phyloP scores from a whole-genome alignment of 495 filamentous ascomycete species.

The Baudoinia panamericana region DNA sequence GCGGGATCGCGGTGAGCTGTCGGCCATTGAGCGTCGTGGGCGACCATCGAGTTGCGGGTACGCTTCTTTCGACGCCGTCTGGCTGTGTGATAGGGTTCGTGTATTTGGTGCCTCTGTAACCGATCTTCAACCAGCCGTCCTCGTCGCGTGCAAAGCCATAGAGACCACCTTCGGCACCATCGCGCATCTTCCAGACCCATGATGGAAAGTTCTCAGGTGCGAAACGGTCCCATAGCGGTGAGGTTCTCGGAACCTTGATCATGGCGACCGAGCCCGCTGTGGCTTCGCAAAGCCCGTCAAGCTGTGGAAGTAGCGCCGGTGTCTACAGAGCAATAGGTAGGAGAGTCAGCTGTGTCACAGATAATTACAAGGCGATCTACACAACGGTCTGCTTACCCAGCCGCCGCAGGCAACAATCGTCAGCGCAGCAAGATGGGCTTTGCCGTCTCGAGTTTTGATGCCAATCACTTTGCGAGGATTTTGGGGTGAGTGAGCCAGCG shows the following conservation, averaged over 20 bases:
- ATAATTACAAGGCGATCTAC: too few relatives aligned
- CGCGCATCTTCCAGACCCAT: conserved; percentile 11
- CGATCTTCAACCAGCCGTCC: conserved; percentile 7
- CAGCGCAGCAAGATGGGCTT: conserved; percentile 28
- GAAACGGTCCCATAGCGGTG: conserved; percentile 3
- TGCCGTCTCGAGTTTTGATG: conserved; percentile 30
- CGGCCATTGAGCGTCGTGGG: too few relatives aligned
- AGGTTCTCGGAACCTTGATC: conserved; percentile 1
- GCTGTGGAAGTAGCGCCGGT: conserved; percentile 25
- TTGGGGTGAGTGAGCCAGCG: background rate
- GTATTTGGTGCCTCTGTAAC: conserved; percentile 6
- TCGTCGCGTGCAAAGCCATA: conserved; percentile 8
- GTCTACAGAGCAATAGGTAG: too few relatives aligned
- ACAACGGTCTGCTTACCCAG: too few relatives aligned
- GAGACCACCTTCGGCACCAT: background rate
- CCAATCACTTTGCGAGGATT: conserved; percentile 26
- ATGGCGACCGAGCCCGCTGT: conserved; percentile 6
- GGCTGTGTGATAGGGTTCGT: background rate
- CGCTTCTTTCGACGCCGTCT: too few relatives aligned
- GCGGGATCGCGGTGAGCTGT: conserved; percentile 2
- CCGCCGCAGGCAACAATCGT: conserved; percentile 37
- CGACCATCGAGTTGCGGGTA: conserved; percentile 4
- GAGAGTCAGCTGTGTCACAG: too few relatives aligned
- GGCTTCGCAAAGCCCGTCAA: conserved; percentile 5
- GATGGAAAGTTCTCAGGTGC: conserved; percentile 4